Base-by-base conservation (phyloP, 2,329 filamentous ascomycete species). In the Neophaeococcomyces mojaviensis region DNA sequence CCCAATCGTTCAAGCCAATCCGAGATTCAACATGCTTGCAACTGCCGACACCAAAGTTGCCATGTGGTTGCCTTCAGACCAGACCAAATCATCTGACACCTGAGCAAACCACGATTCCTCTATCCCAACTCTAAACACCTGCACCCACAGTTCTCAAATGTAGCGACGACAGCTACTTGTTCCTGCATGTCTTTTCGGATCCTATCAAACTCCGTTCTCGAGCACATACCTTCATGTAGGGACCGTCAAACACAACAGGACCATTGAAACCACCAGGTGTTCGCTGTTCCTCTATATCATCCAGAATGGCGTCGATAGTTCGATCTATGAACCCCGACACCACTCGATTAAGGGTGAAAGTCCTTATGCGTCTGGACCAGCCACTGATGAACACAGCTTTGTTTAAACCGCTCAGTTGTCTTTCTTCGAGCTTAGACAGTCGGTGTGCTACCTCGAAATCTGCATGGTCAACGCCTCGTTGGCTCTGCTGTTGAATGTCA, bases 21-120 rank as follows among this genome's bases (percentile, higher is more conserved):
- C 89, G 20, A 77, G 89, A 40, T 92, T 84, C 65, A 96, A 97
- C 65, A 82, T 96, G 70, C 77, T 97, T 55, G 89, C 88, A 7
- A 92, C 84, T 36, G 92, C 88, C 3, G 89, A 97, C 58, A 84
- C 84, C 59, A 88, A 96, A 44, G 70, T 88, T 49, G 67, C 86
- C 16, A 86, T 89, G 57, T 89, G 85, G 84, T 64, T 86, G 30
- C 85, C 85, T 26, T 41, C 45, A 22, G 49, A 49, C 24, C 54
- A 57, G 31, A 55, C 55, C 47, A 56, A 53, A 39, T 46, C 47
- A 20, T 32, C 49, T 2, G 53, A 56, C 24, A 43, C 53, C n/a
- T 56, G 40, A 55, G n/a, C 15, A 4, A 8, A 24, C n/a, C 4
- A 31, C 9, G 5, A 31, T n/a, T 18, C 31, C 20, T 22, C 9